Conservation (phyloP, 2,329 filamentous ascomycete species). For the Arachnomyces sp. region DNA sequence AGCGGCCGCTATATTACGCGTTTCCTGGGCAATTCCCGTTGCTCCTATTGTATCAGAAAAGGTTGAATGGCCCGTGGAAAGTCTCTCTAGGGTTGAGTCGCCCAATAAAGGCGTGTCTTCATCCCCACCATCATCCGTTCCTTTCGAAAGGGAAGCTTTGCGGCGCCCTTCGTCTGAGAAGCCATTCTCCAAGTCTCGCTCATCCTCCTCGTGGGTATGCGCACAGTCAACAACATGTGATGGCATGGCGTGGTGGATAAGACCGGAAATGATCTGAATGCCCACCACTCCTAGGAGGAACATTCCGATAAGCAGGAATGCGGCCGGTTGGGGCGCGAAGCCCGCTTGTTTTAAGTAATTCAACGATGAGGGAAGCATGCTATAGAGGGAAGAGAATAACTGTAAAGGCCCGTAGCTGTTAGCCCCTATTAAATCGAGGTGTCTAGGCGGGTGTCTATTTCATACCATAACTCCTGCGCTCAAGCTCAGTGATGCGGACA, state of each 20-base stretch:
- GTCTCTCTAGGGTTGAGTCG: no score
- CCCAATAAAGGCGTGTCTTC: slow-evolving; percentile 14
- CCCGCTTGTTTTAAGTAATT: slow-evolving; percentile 64
- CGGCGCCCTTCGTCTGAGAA: slow-evolving; percentile 7
- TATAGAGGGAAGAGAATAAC: slow-evolving; percentile 87
- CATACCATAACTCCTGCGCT: slow-evolving; percentile 94
- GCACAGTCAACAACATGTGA: slow-evolving; percentile 43
- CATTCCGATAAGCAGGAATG: slow-evolving; percentile 37
- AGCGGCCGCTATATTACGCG: slow-evolving; percentile 1
- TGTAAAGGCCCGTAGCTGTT: slow-evolving; percentile 29
- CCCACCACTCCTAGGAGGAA: slow-evolving; percentile 41
- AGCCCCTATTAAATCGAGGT: slow-evolving; percentile 1
- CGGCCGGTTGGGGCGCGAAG: slow-evolving; percentile 57
- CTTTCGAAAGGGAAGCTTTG: no score
- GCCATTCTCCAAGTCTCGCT: slow-evolving; percentile 27
- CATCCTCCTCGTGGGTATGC: slow-evolving; percentile 35
- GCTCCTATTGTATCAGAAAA: background rate
- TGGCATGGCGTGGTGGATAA: slow-evolving; percentile 41
- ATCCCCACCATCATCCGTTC: background rate
- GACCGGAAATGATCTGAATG: slow-evolving; percentile 37
- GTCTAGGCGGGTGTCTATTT: slow-evolving; percentile 2
- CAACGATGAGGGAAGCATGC: slow-evolving; percentile 83
- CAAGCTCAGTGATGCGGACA: slow-evolving; percentile 79
- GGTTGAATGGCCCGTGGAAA: no score
- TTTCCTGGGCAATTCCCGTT: slow-evolving; percentile 2